Evolutionary conservation across 2,329 filamentous ascomycete genomes (phyloP).

Genomic region (Fusarium torulosum): DNA sequence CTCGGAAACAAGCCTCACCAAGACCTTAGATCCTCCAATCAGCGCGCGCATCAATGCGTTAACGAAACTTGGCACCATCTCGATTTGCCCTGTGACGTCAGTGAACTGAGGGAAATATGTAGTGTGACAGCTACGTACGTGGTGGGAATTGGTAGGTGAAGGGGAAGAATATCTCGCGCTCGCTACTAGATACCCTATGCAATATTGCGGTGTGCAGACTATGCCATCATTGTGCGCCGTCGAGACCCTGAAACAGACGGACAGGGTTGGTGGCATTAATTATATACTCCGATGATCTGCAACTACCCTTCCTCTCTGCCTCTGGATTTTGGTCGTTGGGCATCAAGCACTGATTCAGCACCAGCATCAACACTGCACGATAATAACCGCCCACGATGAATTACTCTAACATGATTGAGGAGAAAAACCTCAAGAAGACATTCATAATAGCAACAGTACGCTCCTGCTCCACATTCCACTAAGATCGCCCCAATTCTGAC

Average conservation of each 20-base stretch:
- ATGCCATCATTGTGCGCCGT: conserved; percentile 35
- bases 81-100: conserved; percentile 23
- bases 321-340: conserved; percentile 14
- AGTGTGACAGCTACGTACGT: conserved; percentile 17
- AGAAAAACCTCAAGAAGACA: conserved; percentile 42
- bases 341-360: conserved; percentile 12
- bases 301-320: neutral
- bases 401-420: conserved; percentile 45
- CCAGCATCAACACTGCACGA: neutral
- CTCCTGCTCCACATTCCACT: neutral
- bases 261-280: neutral
- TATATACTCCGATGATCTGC: conserved; percentile 26
- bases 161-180: neutral
- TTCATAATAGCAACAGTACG: neutral
- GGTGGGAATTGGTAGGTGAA: neutral
- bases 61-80: conserved; percentile 26
- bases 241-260: neutral
- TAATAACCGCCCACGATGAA: conserved; percentile 31
- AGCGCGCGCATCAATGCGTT: neutral
- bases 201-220: conserved; percentile 22
- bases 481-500: fast-evolving
- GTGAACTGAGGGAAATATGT: conserved; percentile 14
- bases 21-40: conserved; percentile 10
- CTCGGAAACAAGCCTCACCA: conserved; percentile 22
- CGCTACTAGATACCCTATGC: neutral